These are phyloP conservation scores for Macadamia integrifolia DNA, from an alignment of 164 flowering plant genomes.

Conservation along the genomic window DNA sequence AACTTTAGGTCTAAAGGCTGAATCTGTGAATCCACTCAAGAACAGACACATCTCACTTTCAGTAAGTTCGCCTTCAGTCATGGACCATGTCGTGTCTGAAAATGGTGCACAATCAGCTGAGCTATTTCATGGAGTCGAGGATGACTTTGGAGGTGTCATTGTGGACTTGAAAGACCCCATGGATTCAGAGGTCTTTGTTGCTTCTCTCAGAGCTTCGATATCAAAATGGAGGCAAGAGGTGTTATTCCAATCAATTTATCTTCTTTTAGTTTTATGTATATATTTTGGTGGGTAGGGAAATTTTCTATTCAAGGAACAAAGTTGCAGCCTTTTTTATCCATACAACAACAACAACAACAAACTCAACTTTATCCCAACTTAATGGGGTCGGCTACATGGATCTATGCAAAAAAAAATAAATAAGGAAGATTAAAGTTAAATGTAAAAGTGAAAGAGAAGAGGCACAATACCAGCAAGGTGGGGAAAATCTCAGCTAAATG, in stretches of 20 bases:
- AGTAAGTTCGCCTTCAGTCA: background rate
- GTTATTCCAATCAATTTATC: background rate
- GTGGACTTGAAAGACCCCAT: constrained; percentile 46
- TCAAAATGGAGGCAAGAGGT: constrained; percentile 55
- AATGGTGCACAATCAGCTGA: constrained; percentile 21
- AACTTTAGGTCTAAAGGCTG: background rate
- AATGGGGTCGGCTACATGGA: too few species aligned
- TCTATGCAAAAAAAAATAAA: too few species aligned
- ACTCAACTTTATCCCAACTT: too few species aligned
- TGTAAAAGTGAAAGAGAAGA: too few species aligned
- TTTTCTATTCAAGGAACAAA: background rate
- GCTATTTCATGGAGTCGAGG: constrained; percentile 31
- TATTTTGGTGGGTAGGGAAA: background rate
- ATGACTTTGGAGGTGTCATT: constrained; percentile 46
- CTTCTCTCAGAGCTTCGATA: constrained; percentile 40
- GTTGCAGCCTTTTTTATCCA: background rate
- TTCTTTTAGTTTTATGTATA: background rate
- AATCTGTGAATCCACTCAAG: background rate
- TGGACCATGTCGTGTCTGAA: constrained; percentile 15
- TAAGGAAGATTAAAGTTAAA: too few species aligned
- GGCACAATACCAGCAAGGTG: too few species aligned
- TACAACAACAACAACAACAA: too few species aligned
- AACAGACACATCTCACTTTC: background rate
- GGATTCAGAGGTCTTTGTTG: constrained; percentile 32
- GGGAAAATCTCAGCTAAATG: too few species aligned